phyloP scores from a whole-genome alignment of 441 rosid genomes.

The Macaranga tanarius region DNA sequence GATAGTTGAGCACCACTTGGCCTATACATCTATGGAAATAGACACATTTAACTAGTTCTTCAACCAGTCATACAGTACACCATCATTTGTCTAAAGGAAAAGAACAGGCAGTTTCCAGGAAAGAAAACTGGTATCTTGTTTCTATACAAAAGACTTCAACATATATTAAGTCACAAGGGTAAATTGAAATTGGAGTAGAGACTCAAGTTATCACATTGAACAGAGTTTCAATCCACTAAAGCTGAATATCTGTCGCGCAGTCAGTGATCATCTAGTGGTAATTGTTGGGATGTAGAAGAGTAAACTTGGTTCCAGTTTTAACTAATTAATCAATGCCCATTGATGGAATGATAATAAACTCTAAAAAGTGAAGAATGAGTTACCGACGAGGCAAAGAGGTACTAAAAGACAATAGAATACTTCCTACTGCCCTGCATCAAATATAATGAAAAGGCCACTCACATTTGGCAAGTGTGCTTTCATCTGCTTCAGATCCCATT shows the following conservation, averaged over 20 bases:
- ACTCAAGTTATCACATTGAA: constrained; percentile 2
- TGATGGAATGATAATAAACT: neutral
- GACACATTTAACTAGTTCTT: neutral
- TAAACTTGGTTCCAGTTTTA: neutral
- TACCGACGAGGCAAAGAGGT: neutral
- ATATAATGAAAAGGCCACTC: constrained; percentile 28
- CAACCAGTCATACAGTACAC: neutral
- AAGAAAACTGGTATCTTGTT: neutral
- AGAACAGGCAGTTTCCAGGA: neutral
- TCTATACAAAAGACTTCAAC: neutral
- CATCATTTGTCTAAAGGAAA: neutral
- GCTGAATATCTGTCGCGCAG: neutral
- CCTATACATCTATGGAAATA: neutral
- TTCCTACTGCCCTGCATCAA: neutral
- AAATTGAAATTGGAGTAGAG: neutral
- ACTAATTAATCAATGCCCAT: neutral
- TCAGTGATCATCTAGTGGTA: neutral
- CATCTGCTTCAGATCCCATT: constrained; percentile 30
- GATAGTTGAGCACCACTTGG: neutral
- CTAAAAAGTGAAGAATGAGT: neutral
- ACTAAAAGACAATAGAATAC: no score
- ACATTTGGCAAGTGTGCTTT: constrained; percentile 41
- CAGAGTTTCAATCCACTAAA: neutral
- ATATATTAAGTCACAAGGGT: neutral
- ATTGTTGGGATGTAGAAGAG: neutral